phyloP scores from a whole-genome alignment of 1,284 basidiomycete genomes.

The Rhodotorula sp. region DNA sequence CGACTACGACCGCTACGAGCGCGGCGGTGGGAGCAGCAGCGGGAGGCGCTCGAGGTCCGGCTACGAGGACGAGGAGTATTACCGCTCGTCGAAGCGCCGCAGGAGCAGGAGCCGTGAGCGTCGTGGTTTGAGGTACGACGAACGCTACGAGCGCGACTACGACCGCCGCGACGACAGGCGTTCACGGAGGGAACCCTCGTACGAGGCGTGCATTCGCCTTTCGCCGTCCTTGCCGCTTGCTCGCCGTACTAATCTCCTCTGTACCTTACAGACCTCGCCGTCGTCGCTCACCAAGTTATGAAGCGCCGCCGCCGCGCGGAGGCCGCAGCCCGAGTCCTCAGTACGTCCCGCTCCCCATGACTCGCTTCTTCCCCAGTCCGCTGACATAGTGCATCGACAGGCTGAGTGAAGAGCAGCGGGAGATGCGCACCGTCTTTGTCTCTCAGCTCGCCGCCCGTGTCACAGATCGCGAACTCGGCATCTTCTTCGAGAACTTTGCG shows the following conservation, averaged over 20 bases:
- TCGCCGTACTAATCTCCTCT: not conserved
- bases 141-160: conserved; percentile 39
- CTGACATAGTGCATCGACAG: not conserved
- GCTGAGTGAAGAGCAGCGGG: conserved; percentile 38
- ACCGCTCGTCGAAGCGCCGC: conserved; percentile 9
- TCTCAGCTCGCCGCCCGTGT: conserved; percentile 94
- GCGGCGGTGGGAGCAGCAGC: not conserved
- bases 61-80: conserved; percentile 7
- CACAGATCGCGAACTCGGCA: conserved; percentile 90
- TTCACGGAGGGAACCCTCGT: conserved; percentile 6
- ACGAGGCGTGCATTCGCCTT: conserved; percentile 15
- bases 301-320: conserved; percentile 11
- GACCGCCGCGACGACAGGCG: conserved; percentile 26
- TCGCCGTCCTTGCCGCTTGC: not conserved
- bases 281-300: conserved; percentile 34
- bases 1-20: conserved; percentile 1
- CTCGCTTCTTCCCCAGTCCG: too few relatives aligned
- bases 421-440: conserved; percentile 86
- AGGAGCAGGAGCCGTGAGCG: conserved; percentile 38
- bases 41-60: conserved; percentile 1
- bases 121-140: conserved; percentile 36
- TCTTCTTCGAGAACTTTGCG: conserved; percentile 90
- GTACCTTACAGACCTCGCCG: conserved; percentile 10
- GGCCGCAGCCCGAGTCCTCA: conserved; percentile 25
- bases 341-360: conserved; percentile 2